phyloP scores from a whole-genome alignment of 2,329 filamentous ascomycete genomes.

The Chrysosporium keratinophilum region DNA sequence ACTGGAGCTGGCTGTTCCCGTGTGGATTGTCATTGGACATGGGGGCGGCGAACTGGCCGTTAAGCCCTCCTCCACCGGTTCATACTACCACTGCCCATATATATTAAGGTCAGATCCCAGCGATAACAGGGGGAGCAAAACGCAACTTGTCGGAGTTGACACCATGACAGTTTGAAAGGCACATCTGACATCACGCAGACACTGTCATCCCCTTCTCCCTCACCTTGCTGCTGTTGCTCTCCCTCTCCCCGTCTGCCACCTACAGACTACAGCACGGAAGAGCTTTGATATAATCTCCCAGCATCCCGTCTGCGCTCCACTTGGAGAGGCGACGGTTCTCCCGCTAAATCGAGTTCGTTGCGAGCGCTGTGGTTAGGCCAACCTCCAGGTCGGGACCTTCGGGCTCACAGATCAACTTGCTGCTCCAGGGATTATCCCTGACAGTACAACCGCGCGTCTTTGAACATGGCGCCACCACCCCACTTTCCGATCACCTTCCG shows the following conservation, averaged over 20 bases:
- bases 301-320: slow-evolving; percentile 2
- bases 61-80: neutral
- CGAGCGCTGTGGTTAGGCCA: neutral
- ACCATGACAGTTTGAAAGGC: slow-evolving; percentile 5
- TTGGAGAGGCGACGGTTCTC: neutral
- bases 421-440: neutral
- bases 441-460: neutral
- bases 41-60: neutral
- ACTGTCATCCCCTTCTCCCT: neutral
- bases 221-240: neutral
- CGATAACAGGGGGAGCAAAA: neutral
- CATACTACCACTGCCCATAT: neutral
- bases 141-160: neutral
- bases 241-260: neutral
- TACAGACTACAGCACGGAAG: neutral
- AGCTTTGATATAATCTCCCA: neutral
- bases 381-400: neutral
- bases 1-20: too few species aligned
- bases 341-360: neutral
- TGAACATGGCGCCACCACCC: slow-evolving; percentile 7
- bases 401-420: neutral
- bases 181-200: neutral
- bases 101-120: too few species aligned
- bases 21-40: neutral
- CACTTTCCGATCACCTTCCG: slow-evolving; percentile 10